Evolutionary conservation across 2,329 filamentous ascomycete species (phyloP).

Genomic region (Paracoccidioides lutzii): DNA sequence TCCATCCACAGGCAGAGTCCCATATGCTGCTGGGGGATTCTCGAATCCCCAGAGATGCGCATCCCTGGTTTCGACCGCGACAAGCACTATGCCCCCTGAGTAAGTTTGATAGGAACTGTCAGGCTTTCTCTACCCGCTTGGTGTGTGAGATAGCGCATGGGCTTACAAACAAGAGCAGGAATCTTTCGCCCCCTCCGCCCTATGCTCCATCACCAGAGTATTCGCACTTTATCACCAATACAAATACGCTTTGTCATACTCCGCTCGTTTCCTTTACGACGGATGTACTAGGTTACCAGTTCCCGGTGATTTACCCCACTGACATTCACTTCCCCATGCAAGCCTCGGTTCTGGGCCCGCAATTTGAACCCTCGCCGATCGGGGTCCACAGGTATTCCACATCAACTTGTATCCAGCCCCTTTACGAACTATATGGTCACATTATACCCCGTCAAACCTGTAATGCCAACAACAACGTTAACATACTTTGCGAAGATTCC

Average conservation of each 20-base stretch:
- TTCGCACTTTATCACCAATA: slow-evolving; percentile 5
- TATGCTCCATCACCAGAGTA: slow-evolving; percentile 11
- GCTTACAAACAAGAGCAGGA: slow-evolving; percentile 4
- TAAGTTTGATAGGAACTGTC: slow-evolving; percentile 13
- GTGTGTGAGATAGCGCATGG: slow-evolving; percentile 4
- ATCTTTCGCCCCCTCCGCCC: slow-evolving; percentile 7
- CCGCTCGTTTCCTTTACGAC: slow-evolving; percentile 7
- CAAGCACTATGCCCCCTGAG: slow-evolving; percentile 27
- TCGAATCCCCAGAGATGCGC: slow-evolving; percentile 21
- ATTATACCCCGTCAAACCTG: slow-evolving; percentile 6
- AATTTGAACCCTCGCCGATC: slow-evolving; percentile 18
- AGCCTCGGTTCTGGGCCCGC: slow-evolving; percentile 18
- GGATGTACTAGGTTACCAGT: slow-evolving; percentile 10
- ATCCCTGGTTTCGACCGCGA: slow-evolving; percentile 20
- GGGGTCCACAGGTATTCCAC: slow-evolving; percentile 21
- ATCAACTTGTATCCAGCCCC: slow-evolving; percentile 12
- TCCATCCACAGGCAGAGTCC: slow-evolving; percentile 18
- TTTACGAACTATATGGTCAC: slow-evolving; percentile 9
- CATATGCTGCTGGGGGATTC: slow-evolving; percentile 17
- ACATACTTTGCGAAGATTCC: not conserved
- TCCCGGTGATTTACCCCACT: slow-evolving; percentile 9
- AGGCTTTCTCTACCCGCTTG: not conserved
- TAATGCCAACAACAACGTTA: slow-evolving; percentile 6
- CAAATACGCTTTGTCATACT: slow-evolving; percentile 3
- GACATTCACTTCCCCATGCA: slow-evolving; percentile 14